A percentile compares a stretch with the other conserved stretches of the same genome.
Evolutionary conservation across 2,329 filamentous ascomycete species (phyloP).

Genomic region (Capronia coronata): DNA sequence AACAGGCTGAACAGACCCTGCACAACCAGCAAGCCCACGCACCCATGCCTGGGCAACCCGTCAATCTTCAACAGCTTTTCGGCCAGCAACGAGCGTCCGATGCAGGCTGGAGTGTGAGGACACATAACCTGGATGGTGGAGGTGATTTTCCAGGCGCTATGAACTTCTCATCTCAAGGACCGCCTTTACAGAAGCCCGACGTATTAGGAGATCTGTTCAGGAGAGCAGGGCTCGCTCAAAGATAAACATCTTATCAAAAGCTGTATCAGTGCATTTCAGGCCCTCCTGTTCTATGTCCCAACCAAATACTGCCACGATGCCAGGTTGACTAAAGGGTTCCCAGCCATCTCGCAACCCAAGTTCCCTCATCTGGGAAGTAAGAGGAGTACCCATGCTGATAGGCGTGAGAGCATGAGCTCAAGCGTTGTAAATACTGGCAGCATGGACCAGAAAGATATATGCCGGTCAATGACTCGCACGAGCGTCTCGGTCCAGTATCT

Average conservation of each 20-base stretch:
- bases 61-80: conserved; percentile 50
- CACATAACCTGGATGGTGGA: conserved; percentile 34
- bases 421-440: too few relatives aligned
- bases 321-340: too few relatives aligned
- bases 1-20: conserved; percentile 35
- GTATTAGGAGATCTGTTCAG: conserved; percentile 41
- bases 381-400: too few relatives aligned
- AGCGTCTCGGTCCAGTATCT: conserved; percentile 31
- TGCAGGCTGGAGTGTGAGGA: conserved; percentile 45
- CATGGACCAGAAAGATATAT: too few relatives aligned
- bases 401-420: too few relatives aligned
- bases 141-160: background rate
- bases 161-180: background rate
- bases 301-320: too few relatives aligned
- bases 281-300: too few relatives aligned
- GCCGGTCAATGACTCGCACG: background rate
- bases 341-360: too few relatives aligned
- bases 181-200: conserved; percentile 30
- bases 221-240: conserved; percentile 36
- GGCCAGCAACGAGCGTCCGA: conserved; percentile 50
- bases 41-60: conserved; percentile 46
- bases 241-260: conserved; percentile 4
- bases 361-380: too few relatives aligned
- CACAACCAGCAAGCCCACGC: conserved; percentile 16
- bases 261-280: too few relatives aligned